Base-by-base conservation (phyloP, 306 rosid genomes). In the Quillaja saponaria region DNA sequence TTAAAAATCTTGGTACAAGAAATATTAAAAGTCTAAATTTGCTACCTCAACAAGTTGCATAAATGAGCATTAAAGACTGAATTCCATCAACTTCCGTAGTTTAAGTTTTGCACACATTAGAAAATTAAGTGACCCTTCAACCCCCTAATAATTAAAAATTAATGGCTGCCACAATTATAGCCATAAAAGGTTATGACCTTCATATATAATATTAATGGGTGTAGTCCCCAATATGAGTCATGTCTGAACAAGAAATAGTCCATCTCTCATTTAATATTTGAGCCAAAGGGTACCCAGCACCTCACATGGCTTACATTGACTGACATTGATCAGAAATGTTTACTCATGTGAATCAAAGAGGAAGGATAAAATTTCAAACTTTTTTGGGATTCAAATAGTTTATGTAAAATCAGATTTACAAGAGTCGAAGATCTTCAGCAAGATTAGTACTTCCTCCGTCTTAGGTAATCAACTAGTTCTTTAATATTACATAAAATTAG, bases 291-390 rank as follows among this genome's bases (percentile, higher is more conserved):
- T 49, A 47, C 56, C 69, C 80, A 73, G 72, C 90, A 87, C 59
- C 78, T 80, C 95, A 85, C 95, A 81, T 90, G 95, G 95, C 86
- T 75, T 68, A 71, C 91, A 84, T 51, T 67, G 45, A 76, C 85
- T 82, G 85, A 67, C 91, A 84, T 50, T 80, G 67, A 34, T 57
- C 74, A 64, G 71, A 77, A 66, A 73, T 79, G 81, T 63, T 68
- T 62, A 76, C 76, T 61, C 76, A 79, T 65, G 83, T 76, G 84
- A 80, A 85, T 61, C 78, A 66, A 55, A 53, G 64, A 47, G 62
- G 1, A 18, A 19, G 63, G 49, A 0, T 47, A 17, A 63, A 54
- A 0, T 51, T 66, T 69, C 71, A 68, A 71, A 58, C 78, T 38
- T 78, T 78, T 37, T 78, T 78, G 84, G 83, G 74, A 75, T 49